phyloP scores from a whole-genome alignment of 2,329 filamentous ascomycete genomes.

The Dryadomyces quercus-mongolicae region DNA sequence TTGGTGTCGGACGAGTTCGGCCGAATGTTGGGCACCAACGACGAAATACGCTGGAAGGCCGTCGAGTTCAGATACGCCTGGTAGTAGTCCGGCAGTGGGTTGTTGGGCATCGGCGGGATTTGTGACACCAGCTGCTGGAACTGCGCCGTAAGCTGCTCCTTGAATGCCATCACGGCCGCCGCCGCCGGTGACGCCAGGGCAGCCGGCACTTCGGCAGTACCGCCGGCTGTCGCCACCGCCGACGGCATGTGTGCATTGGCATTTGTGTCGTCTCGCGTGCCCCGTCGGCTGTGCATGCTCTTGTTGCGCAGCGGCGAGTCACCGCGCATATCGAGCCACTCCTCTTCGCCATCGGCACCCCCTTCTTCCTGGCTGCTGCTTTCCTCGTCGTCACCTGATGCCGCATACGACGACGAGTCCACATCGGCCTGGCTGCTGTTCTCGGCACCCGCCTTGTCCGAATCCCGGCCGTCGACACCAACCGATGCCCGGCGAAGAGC shows the following conservation, averaged over 20 bases:
- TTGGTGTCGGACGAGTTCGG: constrained; percentile 34
- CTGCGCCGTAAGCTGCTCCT: constrained; percentile 61
- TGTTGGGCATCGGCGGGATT: constrained; percentile 30
- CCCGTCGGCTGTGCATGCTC: constrained; percentile 9
- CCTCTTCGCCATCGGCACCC: constrained; percentile 19
- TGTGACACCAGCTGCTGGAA: constrained; percentile 59
- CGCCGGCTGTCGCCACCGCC: background rate
- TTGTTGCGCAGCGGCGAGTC: background rate
- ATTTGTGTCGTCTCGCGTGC: constrained; percentile 11
- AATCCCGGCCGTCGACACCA: background rate
- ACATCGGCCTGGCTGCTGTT: constrained; percentile 8
- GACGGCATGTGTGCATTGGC: constrained; percentile 8
- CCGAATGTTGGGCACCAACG: constrained; percentile 56
- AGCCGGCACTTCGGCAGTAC: constrained; percentile 19
- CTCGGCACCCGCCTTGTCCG: background rate
- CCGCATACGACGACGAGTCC: constrained; percentile 10
- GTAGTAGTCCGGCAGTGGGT: constrained; percentile 47
- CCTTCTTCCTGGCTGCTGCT: constrained; percentile 22
- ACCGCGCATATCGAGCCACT: constrained; percentile 25
- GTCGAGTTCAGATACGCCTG: constrained; percentile 49
- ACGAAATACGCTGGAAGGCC: constrained; percentile 60
- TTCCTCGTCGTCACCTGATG: constrained; percentile 5
- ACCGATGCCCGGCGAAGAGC: background rate
- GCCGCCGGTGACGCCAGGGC: constrained; percentile 42
- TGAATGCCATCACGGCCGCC: constrained; percentile 55